phyloP scores from a whole-genome alignment of 2,329 filamentous ascomycete genomes.

The Aspergillus chevalieri region DNA sequence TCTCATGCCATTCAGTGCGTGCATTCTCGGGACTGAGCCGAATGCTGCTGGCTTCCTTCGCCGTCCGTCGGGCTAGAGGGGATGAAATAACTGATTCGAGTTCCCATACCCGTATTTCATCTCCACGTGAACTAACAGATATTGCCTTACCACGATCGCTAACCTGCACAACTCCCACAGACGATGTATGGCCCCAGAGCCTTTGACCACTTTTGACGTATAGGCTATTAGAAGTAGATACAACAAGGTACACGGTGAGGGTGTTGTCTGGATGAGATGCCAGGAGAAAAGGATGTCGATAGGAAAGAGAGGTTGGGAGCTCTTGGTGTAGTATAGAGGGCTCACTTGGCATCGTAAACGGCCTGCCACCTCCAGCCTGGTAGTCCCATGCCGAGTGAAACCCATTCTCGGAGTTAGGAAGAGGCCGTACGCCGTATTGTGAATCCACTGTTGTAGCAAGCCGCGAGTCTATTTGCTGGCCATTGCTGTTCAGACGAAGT shows the following conservation, averaged over 20 bases:
- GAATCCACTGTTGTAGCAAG: slow-evolving; percentile 36
- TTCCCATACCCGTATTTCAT: slow-evolving; percentile 81
- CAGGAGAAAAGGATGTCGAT: slow-evolving; percentile 78
- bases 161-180: slow-evolving; percentile 78
- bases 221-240: slow-evolving; percentile 59
- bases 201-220: slow-evolving; percentile 67
- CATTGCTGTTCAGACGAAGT: slow-evolving; percentile 57
- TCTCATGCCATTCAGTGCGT: slow-evolving; percentile 2
- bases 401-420: slow-evolving; percentile 7
- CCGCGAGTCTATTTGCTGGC: slow-evolving; percentile 35
- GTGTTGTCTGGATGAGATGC: slow-evolving; percentile 84
- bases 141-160: slow-evolving; percentile 81
- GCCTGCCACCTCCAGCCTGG: slow-evolving; percentile 19
- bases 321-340: slow-evolving; percentile 31
- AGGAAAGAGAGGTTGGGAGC: slow-evolving; percentile 60
- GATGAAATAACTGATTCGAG: slow-evolving; percentile 64
- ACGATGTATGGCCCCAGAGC: slow-evolving; percentile 87
- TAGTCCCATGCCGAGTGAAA: slow-evolving; percentile 10
- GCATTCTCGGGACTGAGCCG: slow-evolving; percentile 42
- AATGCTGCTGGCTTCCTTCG: slow-evolving; percentile 48
- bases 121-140: slow-evolving; percentile 75
- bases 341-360: slow-evolving; percentile 9
- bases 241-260: slow-evolving; percentile 72
- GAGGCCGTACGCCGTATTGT: slow-evolving; percentile 25
- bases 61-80: slow-evolving; percentile 37